A percentile compares a stretch with the other conserved stretches of the same genome.
Conservation (phyloP, 805 yeast genomes). For the Candida tallmaniae region DNA sequence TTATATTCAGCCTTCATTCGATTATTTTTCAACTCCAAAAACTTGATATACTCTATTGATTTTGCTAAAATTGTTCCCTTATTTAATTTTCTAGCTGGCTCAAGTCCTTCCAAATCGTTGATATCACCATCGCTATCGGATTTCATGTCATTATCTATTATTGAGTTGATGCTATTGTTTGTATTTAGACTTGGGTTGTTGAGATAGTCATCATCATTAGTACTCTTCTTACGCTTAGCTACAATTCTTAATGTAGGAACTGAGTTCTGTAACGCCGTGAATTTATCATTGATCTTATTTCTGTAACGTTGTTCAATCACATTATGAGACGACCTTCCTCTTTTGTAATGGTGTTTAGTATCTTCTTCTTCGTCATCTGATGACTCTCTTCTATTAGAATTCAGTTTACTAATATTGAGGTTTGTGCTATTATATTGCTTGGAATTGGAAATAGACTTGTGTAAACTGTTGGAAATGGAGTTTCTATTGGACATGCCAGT, state of each 20-base stretch:
- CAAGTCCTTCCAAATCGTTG: conserved; percentile 63
- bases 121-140: neutral
- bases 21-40: conserved; percentile 58
- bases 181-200: neutral
- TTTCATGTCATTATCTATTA: neutral
- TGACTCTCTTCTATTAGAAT: conserved; percentile 4
- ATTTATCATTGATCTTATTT: conserved; percentile 39
- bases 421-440: neutral
- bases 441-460: too few relatives aligned
- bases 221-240: conserved; percentile 15
- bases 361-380: conserved; percentile 11
- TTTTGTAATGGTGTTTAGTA: conserved; percentile 6
- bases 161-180: neutral
- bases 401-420: neutral
- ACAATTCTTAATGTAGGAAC: conserved; percentile 36
- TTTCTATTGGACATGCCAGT: too few relatives aligned
- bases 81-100: conserved; percentile 71
- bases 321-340: conserved; percentile 34
- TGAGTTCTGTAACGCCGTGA: conserved; percentile 31
- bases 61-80: conserved; percentile 75
- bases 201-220: conserved; percentile 1
- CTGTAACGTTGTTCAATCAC: conserved; percentile 41
- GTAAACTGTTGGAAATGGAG: too few relatives aligned
- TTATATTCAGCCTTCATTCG: conserved; percentile 49
- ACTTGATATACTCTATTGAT: conserved; percentile 76